Percentiles rank a stretch among this genome's conserved stretches.
Evolutionary conservation across 306 rosid genomes (phyloP).

Genomic region (Dalbergia oliveri): DNA sequence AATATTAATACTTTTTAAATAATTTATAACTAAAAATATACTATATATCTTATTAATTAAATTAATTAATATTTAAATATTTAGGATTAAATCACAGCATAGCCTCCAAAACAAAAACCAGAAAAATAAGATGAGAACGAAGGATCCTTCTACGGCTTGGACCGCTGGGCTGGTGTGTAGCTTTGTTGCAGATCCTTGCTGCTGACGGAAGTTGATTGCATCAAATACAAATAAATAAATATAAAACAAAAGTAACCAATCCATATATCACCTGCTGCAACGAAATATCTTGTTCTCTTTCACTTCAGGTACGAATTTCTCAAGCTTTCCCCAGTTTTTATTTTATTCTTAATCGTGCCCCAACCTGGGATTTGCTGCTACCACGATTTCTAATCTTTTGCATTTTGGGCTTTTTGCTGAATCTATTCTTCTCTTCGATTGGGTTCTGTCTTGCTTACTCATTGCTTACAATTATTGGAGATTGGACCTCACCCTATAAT

Average conservation of each 20-base stretch:
- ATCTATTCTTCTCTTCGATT: not conserved
- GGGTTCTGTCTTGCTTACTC: not conserved
- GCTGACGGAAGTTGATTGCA: not conserved
- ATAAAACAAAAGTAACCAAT: not conserved
- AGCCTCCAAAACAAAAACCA: too few relatives aligned
- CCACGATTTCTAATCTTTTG: not conserved
- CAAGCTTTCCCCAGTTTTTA: not conserved
- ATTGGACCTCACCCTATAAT: not conserved
- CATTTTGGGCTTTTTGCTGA: not conserved
- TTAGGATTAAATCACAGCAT: too few relatives aligned
- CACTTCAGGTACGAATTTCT: conserved; percentile 34
- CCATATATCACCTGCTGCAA: not conserved
- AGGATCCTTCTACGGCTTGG: not conserved
- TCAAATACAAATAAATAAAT: not conserved
- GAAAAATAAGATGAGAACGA: not conserved
- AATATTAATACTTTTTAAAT: too few relatives aligned
- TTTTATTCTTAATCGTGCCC: not conserved
- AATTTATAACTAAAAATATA: too few relatives aligned
- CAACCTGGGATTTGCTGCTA: not conserved
- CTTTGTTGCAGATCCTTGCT: conserved; percentile 18
- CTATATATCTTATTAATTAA: too few relatives aligned
- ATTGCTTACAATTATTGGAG: not conserved
- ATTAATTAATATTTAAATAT: too few relatives aligned
- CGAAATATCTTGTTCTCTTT: not conserved
- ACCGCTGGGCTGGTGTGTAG: conserved; percentile 21